Base-by-base conservation (phyloP, 129 eudicot genomes). In the Deinandra increscens region DNA sequence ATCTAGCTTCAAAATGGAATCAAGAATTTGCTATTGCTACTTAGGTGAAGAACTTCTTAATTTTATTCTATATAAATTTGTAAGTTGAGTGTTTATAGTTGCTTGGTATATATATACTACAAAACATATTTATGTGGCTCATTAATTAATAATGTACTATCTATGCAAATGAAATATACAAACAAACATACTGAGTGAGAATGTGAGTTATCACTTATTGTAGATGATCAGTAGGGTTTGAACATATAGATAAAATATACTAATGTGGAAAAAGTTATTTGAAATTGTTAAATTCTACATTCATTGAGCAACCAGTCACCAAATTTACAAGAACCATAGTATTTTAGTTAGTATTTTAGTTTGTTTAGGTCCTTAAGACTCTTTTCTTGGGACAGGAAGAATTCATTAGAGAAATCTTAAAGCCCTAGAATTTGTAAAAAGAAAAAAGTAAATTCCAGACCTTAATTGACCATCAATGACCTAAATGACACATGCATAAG, bases 11-110 rank as follows among this genome's bases (percentile, higher is more conserved):
- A n/a, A 49, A 36, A 1, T 46, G 64, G 68, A 7, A 75, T 55
- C 79, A 55, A 31, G 79, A 55, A 43, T 45, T 60, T 64, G 63
- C 15, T 59, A 50, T 48, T 36, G 2, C 55, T 59, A 60, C 53
- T 11, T 69, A 48, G 75, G 75, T 69, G 75, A 76, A 76, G 58
- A 60, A 51, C 64, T 76, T 68, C 75, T 60, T 39, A 7, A 26
- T 69, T 60, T 42, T 64, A 38, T 46, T 68, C 70, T 68, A 76
- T 45, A 66, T 53, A 43, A 54, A 54, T 75, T 37, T 65, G 38
- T 43, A 46, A 4, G 22, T 61, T 4, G 19, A 60, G 31, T 42
- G 37, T 76, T 76, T 76, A 63, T 69, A 60, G 18, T 50, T 74
- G 66, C 65, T 68, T 76, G 64, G 70, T 60, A 60, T 20, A 60